Conservation (phyloP, 306 rosid genomes). For the Trichosanthes truncata region DNA sequence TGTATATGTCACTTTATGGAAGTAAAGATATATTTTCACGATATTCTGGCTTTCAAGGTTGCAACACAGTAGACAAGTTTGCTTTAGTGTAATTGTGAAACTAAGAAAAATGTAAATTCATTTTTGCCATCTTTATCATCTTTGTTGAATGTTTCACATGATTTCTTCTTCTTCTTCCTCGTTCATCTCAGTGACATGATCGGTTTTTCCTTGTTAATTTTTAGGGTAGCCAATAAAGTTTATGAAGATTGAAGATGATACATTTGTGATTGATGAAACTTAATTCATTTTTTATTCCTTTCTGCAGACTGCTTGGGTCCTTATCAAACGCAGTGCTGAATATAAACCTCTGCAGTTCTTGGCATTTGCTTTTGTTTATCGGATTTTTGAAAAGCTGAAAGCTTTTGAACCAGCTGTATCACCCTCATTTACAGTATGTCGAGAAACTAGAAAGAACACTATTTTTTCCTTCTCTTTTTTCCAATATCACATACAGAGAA, state of each 20-base stretch:
- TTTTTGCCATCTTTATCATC: background rate
- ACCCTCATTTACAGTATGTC: slow-evolving; percentile 57
- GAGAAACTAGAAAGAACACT: background rate
- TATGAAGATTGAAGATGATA: background rate
- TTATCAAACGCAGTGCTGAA: slow-evolving; percentile 58
- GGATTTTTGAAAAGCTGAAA: slow-evolving; percentile 91
- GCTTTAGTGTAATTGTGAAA: background rate
- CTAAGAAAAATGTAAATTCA: background rate
- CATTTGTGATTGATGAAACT: background rate
- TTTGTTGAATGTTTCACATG: background rate
- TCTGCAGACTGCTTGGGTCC: slow-evolving; percentile 82
- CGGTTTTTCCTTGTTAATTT: background rate
- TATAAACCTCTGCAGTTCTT: slow-evolving; percentile 90
- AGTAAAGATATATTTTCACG: background rate
- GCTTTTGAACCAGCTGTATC: slow-evolving; percentile 60
- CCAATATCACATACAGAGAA: background rate
- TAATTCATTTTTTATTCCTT: slow-evolving; percentile 3
- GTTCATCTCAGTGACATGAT: background rate
- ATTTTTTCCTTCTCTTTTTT: background rate
- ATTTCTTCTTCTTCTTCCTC: background rate
- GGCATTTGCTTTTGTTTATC: slow-evolving; percentile 83
- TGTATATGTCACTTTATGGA: background rate
- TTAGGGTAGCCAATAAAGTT: background rate
- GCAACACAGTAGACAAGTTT: background rate
- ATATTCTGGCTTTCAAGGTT: background rate